Evolutionary conservation across 768 basidiomycete genomes (phyloP), one percentile per base, ranked within the genome.

Genomic region (Phlegmacium glaucopus): DNA sequence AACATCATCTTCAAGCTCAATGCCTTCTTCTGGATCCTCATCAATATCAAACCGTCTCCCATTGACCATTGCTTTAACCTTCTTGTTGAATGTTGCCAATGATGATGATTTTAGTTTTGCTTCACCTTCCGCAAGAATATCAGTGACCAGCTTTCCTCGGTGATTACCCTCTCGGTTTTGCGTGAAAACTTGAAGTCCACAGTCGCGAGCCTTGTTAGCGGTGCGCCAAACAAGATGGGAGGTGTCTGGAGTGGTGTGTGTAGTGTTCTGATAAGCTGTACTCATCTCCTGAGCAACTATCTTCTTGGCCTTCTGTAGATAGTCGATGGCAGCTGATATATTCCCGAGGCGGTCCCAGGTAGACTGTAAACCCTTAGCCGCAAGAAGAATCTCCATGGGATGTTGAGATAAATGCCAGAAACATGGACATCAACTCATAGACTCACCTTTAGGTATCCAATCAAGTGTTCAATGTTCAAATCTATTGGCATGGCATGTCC

Each of bases 391-490:
- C 62, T 68, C n/a, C n/a, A n/a, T n/a, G n/a, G 26, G 4, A 35
- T 9, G 38, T 22, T 37, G 15, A 32, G 25, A 44, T 4, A 26
- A 36, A 34, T 28, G 15, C 10, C 9, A 39, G 25, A 42, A 28
- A 4, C n/a, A n/a, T n/a, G 13, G 9, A 27, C 9, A 26, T 41
- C 25, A 16, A 35, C 34, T 11, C 36, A 34, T 36, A 39, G 39
- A 16, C 47, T 13, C 8, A 65, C 64, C 65, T 70, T 72, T 0
- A 69, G 36, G 45, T 65, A 60, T 0, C 59, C 39, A 36, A 71
- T 69, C 0, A 62, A 37, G 48, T 74, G 70, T 30, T 72, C 64
- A 1, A 72, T 70, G 40, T 74, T 72, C 2, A 67, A 8, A 35
- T 72, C 65, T 9, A 70, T 57, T 0, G 49, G 51, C 67, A 72